Evolutionary conservation across 2,329 filamentous ascomycete species (phyloP).

Genomic region (Penicillium sp.): DNA sequence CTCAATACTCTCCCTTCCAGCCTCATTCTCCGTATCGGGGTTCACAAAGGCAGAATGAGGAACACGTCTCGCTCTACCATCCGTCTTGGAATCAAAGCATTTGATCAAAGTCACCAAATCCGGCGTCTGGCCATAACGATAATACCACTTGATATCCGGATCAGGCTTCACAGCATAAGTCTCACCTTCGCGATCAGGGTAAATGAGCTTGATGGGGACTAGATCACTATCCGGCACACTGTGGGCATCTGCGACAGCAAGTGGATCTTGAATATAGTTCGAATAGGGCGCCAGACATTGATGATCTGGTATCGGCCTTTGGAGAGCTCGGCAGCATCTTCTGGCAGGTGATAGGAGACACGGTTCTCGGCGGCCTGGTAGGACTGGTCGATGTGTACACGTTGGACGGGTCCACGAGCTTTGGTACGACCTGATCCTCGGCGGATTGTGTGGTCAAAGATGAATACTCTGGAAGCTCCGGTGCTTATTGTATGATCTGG

Average conservation of each 20-base stretch:
- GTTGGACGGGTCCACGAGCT: slow-evolving; percentile 47
- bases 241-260: slow-evolving; percentile 54
- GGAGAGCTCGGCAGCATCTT: slow-evolving; percentile 45
- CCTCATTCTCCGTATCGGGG: slow-evolving; percentile 43
- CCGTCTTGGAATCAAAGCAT: slow-evolving; percentile 60
- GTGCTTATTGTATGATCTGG: slow-evolving; percentile 23
- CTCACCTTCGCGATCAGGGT: slow-evolving; percentile 53
- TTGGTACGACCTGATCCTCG: slow-evolving; percentile 34
- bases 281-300: slow-evolving; percentile 54
- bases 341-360: slow-evolving; percentile 46
- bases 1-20: slow-evolving; percentile 56
- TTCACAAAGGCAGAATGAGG: slow-evolving; percentile 60
- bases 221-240: slow-evolving; percentile 54
- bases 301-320: slow-evolving; percentile 50
- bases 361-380: slow-evolving; percentile 45
- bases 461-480: slow-evolving; percentile 46
- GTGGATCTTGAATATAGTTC: slow-evolving; percentile 54
- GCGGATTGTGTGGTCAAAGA: slow-evolving; percentile 55
- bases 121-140: slow-evolving; percentile 52
- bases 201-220: slow-evolving; percentile 51
- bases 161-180: slow-evolving; percentile 50
- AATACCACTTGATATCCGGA: slow-evolving; percentile 53
- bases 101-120: slow-evolving; percentile 61
- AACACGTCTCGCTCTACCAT: slow-evolving; percentile 54
- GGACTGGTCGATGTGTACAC: slow-evolving; percentile 55